Evolutionary conservation across 2,329 filamentous ascomycete species (phyloP), one percentile per base, ranked within the genome.

Genomic region (Huntiella savannae): DNA sequence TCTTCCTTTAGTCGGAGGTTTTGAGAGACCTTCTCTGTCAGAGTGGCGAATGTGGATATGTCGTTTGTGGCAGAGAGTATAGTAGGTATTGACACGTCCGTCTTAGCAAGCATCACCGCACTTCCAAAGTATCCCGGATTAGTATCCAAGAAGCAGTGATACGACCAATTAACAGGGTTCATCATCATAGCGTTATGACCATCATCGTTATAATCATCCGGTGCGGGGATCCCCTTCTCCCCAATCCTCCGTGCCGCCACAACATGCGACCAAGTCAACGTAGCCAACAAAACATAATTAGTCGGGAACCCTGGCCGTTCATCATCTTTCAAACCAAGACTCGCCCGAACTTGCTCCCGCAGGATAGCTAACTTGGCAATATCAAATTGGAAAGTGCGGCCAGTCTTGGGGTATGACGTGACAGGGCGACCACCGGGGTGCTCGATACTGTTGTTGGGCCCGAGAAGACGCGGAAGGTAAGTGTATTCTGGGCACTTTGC

Each of bases 121-220:
- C 66, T 67, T 43, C 64, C 63, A 49, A 61, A 62, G 52, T 66
- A 65, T 4, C 48, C 50, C 5, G 56, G 54, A 12, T 57, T 53
- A 7, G 50, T 50, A 7, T 55, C 48, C 11, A 5, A 45, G 46
- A 63, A 62, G 0, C 61, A 61, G 16, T 62, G 57, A 39, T 53
- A 52, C 37, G 58, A 56, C 63, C 63, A 67, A 51, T 64, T 64
- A 4, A 63, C 63, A 44, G 63, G 63, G 36, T 63, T 63, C 53
- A 62, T 59, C 38, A 66, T 50, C 42, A 54, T 54, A 15, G 50
- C 48, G 5, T 50, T 32, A 12, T 43, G 43, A 3, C 34, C 34
- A 50, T 34, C 16, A 33, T 37, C 33, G 37, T 34, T n/a, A 5
- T 28, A 13, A 4, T 35, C 33, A 16, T 15, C 40, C 4, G 45